Evolutionary conservation across 192 early-diverging fungal genomes (phyloP), one percentile per base, ranked within the genome.

Genomic region (Linnemannia zychae): DNA sequence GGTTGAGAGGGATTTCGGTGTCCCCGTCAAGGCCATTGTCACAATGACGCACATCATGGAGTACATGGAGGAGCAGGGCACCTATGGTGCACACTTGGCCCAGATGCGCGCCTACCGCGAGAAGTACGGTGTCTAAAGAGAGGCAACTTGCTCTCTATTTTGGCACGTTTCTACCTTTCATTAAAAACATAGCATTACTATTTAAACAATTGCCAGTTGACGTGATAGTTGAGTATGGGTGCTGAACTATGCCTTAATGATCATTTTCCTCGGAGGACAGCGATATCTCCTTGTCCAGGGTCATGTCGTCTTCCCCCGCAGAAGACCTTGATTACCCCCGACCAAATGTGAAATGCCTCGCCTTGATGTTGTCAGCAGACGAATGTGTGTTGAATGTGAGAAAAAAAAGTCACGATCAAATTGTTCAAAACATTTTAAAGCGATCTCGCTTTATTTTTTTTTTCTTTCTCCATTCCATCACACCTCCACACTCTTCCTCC

Each of bases 11-110:
- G 93, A 97, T 57, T 95, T 94, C 71, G 90, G 90, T 22, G 88
- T 96, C 31, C 93, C 95, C 17, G 97, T 99, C 36, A 90, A 94
- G 53, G 92, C 94, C 20, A 98, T 99, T 53, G 96, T 99, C 20
- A 93, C 84, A 28, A 91, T 99, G 88, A 93, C 92, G 48, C 89
- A 96, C 74, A 96, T 99, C 57, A 94, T 99, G 76, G 92, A 96
- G 86, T 99, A 95, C 88, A 88, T 99, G 89, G 88, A 91, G 72
- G 92, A 94, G 82, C 86, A 92, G 77, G 92, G 92, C 36, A 92
- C 89, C 16, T 92, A 93, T 81, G 90, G 90, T 33, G 84, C 89
- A 13, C 90, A 93, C 67, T 87, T 98, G 24, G 79, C 81, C 46
- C 88, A 88, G 46, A 98, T 99, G 91, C 90, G 92, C 77, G 90